Evolutionary conservation across 2,329 filamentous ascomycete species (phyloP).

Genomic region (Monosporascus sp.): DNA sequence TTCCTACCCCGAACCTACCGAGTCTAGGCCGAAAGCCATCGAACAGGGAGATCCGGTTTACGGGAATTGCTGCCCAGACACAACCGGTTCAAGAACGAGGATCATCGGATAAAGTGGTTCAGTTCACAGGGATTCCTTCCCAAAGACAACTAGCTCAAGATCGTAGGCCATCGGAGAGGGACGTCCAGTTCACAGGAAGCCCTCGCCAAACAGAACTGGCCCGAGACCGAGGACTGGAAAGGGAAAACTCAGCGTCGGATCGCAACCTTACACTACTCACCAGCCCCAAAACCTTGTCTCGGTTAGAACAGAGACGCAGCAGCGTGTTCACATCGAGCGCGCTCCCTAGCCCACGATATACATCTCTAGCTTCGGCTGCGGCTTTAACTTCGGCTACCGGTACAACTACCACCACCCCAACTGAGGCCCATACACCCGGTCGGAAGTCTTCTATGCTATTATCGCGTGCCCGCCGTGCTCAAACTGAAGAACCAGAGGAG

Average conservation of each 20-base stretch:
- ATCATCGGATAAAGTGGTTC: too few relatives aligned
- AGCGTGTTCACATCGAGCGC: conserved; percentile 41
- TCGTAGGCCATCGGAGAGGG: conserved; percentile 18
- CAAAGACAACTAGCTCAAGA: too few relatives aligned
- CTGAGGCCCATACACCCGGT: conserved; percentile 30
- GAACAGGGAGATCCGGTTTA: not conserved
- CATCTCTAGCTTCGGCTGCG: conserved; percentile 13
- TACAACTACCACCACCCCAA: conserved; percentile 33
- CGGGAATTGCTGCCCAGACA: conserved; percentile 31
- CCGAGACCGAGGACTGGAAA: not conserved
- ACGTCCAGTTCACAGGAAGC: too few relatives aligned
- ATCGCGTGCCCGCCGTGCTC: conserved; percentile 40
- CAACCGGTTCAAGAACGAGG: conserved; percentile 20
- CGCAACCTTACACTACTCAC: conserved; percentile 31
- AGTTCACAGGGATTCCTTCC: too few relatives aligned
- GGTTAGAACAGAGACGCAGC: conserved; percentile 49
- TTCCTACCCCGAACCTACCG: not conserved
- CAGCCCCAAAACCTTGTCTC: conserved; percentile 45
- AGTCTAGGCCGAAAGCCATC: conserved; percentile 9
- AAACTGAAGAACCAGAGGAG: conserved; percentile 47
- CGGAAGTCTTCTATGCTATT: conserved; percentile 52
- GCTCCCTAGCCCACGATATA: conserved; percentile 39
- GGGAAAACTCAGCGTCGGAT: conserved; percentile 27
- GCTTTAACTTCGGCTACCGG: not conserved
- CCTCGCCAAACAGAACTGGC: not conserved